phyloP scores from a whole-genome alignment of 1,284 basidiomycete species.

The Ganoderma boninense region DNA sequence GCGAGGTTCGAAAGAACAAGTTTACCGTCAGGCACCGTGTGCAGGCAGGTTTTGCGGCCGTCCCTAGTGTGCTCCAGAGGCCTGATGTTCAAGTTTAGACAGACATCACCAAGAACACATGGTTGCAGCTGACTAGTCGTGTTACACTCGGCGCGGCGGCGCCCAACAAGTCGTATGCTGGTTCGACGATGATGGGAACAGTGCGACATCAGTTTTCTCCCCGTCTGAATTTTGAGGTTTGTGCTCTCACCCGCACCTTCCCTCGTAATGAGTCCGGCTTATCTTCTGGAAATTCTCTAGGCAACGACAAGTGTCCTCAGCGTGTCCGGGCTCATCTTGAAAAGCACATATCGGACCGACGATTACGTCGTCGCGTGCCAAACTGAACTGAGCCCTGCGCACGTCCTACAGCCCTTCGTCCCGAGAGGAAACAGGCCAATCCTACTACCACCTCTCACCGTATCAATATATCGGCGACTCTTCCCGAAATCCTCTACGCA shows the following conservation, averaged over 20 bases:
- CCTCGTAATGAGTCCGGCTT: conserved; percentile 8
- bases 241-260: conserved; percentile 22
- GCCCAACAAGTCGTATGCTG: conserved; percentile 18
- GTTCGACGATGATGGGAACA: conserved; percentile 50
- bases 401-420: conserved; percentile 27
- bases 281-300: conserved; percentile 28
- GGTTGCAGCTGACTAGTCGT: conserved; percentile 29
- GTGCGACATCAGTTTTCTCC: conserved; percentile 60
- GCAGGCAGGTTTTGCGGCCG: conserved; percentile 24
- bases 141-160: conserved; percentile 16
- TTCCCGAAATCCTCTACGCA: conserved; percentile 42
- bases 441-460: conserved; percentile 38
- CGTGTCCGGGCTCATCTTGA: conserved; percentile 35
- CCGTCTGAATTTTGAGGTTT: conserved; percentile 49
- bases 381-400: conserved; percentile 19
- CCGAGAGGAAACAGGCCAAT: conserved; percentile 13
- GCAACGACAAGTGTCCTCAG: conserved; percentile 41
- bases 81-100: conserved; percentile 31
- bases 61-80: neutral
- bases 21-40: conserved; percentile 33
- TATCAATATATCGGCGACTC: conserved; percentile 43
- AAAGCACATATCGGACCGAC: conserved; percentile 37
- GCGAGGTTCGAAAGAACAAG: conserved; percentile 22
- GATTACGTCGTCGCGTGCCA: conserved; percentile 38
- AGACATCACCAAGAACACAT: conserved; percentile 39